Evolutionary conservation across 192 early-diverging fungal species (phyloP), one percentile per base, ranked within the genome.

Genomic region (Linnemannia zychae): DNA sequence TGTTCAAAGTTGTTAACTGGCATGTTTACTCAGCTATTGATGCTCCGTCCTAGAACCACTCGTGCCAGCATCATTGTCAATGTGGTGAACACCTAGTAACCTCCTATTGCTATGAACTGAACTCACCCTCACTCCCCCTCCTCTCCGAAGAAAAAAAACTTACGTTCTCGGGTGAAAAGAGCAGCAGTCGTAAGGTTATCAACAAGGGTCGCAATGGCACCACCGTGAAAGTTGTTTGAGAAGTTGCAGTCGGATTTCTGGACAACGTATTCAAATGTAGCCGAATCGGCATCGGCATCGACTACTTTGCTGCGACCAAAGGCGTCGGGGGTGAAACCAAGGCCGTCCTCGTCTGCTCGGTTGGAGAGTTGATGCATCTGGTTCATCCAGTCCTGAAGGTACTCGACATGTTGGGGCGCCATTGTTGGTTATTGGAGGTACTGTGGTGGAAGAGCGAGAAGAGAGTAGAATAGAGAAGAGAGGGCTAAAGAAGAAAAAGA

Each of bases 171-270:
- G 24, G 78, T 88, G 67, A 84, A 78, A 49, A 88, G 33, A 48
- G 75, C 87, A 9, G 76, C 78, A 2, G 83, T 86, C 34, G 87
- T 80, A 33, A 79, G 60, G 72, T 80, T 81, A 63, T 89, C 88
- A 15, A 89, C 71, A 63, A 89, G 63, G 33, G 80, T 84, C 6
- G 88, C 88, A 69, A 87, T 87, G 60, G 44, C 86, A 17, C 88
- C 88, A 44, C 88, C 88, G 60, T 89, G 88, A 46, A 87, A 76
- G 38, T 77, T 89, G 77, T 80, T 77, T 31, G 79, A 72, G 40
- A 80, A 72, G 63, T 87, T 89, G 77, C 88, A 87, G 34, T 89
- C 88, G 16, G 72, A 78, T 22, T 77, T 74, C 33, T 73, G n/a
- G n/a, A 88, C 79, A 0, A 53, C 63, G 63, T 78, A 78, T 34